Base-by-base conservation (phyloP, 2,329 filamentous ascomycete genomes). In the Diplocarpon rosae region DNA sequence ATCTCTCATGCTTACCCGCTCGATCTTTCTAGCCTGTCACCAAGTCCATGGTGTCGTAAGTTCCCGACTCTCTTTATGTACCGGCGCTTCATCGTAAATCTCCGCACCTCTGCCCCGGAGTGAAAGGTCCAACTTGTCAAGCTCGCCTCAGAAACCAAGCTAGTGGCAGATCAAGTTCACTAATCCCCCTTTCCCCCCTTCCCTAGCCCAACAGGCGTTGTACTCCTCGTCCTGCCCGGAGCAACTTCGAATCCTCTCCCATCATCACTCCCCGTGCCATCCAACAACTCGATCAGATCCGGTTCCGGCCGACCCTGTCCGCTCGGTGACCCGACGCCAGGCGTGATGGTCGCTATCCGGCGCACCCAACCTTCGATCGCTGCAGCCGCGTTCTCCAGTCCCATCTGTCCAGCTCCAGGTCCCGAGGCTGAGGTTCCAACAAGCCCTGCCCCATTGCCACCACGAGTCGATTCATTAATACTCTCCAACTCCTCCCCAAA, bases 321-420 rank as follows among this genome's bases (percentile, higher is more conserved):
- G 20, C 69, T 56, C 59, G 54, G 54, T 61, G 57, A 48, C 15
- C 52, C 39, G 20, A 66, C 63, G 15, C 65, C 55, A 1, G 73
- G 70, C 4, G 75, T 71, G 58, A 80, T 81, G 5, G 73, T 69
- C 48, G 87, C 86, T 31, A 94, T 80, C 50, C 87, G 86, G 48
- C 89, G 74, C 47, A 96, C 70, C 88, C 92, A 98, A 1, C 81
- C 83, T 65, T 96, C 92, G 27, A 96, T 80, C 2, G 84, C 83
- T 5, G 86, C 83, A 1, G 89, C 88, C 9, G 94, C 81, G 51
- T 89, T 85, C 57, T 95, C 88, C 2, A 96, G 68, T 7, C 70
- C 66, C 1, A 66, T 65, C 6, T 66, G 61, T 45, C 62, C 52
- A 31, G 54, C 54, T 10, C 54, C 49, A 35, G 50, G 37, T 8